Conservation (phyloP, 2,329 filamentous ascomycete genomes). For the Paecilomyces variotii region DNA sequence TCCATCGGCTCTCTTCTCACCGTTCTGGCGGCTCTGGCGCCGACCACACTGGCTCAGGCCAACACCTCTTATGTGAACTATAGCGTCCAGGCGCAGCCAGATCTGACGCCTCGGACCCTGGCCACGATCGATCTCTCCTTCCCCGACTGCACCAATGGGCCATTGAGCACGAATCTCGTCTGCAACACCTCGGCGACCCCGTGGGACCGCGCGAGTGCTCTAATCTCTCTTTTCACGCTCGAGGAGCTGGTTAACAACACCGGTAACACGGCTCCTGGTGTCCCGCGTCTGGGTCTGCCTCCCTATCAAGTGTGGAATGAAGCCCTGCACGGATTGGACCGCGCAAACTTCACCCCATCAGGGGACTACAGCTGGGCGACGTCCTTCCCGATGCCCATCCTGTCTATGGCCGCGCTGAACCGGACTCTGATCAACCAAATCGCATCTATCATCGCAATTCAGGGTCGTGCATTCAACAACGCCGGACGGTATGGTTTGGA, state of each 20-base stretch:
- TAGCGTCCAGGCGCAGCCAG: slow-evolving; percentile 15
- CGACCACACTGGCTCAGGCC: slow-evolving; percentile 15
- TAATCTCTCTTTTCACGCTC: slow-evolving; percentile 44
- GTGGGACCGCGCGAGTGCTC: slow-evolving; percentile 37
- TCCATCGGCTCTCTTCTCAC: slow-evolving; percentile 9
- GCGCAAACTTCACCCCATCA: slow-evolving; percentile 46
- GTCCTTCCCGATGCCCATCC: slow-evolving; percentile 58
- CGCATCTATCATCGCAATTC: slow-evolving; percentile 46
- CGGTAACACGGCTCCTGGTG: slow-evolving; percentile 42
- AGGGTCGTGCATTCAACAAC: slow-evolving; percentile 60
- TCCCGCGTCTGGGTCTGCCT: slow-evolving; percentile 49
- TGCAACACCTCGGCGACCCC: slow-evolving; percentile 40
- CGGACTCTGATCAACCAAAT: slow-evolving; percentile 53
- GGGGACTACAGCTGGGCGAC: slow-evolving; percentile 54
- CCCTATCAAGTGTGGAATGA: slow-evolving; percentile 54
- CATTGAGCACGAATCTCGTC: slow-evolving; percentile 42
- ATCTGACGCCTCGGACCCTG: slow-evolving; percentile 13
- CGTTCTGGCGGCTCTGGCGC: slow-evolving; percentile 14
- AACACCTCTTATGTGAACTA: slow-evolving; percentile 21
- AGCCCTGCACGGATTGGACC: slow-evolving; percentile 56
- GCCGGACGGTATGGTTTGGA: slow-evolving; percentile 37
- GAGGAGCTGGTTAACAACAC: slow-evolving; percentile 51
- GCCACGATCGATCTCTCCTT: slow-evolving; percentile 24
- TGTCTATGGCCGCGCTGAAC: slow-evolving; percentile 56
- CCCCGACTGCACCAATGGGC: slow-evolving; percentile 46